These are phyloP conservation scores for Aureoboletus auriporus DNA, from an alignment of 768 basidiomycete genomes.

Conservation along the genomic window DNA sequence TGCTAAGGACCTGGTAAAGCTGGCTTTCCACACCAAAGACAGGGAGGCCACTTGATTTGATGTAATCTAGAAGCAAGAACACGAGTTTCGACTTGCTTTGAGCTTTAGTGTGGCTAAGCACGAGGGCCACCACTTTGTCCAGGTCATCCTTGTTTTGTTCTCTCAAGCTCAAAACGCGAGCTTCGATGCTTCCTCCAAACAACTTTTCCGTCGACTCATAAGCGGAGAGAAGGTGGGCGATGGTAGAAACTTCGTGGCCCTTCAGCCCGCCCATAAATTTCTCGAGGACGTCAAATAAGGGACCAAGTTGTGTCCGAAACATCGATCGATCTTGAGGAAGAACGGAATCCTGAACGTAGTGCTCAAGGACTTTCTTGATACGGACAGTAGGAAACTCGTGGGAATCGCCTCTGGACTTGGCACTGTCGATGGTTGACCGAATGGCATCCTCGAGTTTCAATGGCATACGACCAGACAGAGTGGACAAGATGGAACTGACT, in stretches of 20 bases:
- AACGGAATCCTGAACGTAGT: constrained; percentile 77
- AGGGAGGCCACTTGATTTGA: constrained; percentile 76
- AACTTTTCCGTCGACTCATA: constrained; percentile 88
- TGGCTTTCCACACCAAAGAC: constrained; percentile 72
- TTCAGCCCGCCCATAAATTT: constrained; percentile 81
- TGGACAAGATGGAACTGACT: constrained; percentile 74
- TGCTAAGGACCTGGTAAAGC: constrained; percentile 73
- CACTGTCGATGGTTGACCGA: constrained; percentile 69
- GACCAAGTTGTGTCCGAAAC: constrained; percentile 68
- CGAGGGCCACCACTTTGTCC: constrained; percentile 79
- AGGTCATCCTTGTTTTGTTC: constrained; percentile 92
- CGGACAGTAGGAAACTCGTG: constrained; percentile 89
- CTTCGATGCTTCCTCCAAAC: constrained; percentile 93
- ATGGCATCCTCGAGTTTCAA: constrained; percentile 85
- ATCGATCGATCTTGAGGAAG: constrained; percentile 75
- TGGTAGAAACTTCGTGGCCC: constrained; percentile 75
- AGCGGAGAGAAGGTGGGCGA: constrained; percentile 71
- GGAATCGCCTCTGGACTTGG: constrained; percentile 66
- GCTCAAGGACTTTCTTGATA: constrained; percentile 82
- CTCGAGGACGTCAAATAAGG: constrained; percentile 73
- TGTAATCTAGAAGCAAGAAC: constrained; percentile 80
- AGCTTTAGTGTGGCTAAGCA: constrained; percentile 95
- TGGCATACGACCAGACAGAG: constrained; percentile 91
- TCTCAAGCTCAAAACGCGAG: constrained; percentile 82
- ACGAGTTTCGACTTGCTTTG: constrained; percentile 89